Evolutionary conservation across 208 protist species (phyloP).

Genomic region (Novymonas esmeraldas): DNA sequence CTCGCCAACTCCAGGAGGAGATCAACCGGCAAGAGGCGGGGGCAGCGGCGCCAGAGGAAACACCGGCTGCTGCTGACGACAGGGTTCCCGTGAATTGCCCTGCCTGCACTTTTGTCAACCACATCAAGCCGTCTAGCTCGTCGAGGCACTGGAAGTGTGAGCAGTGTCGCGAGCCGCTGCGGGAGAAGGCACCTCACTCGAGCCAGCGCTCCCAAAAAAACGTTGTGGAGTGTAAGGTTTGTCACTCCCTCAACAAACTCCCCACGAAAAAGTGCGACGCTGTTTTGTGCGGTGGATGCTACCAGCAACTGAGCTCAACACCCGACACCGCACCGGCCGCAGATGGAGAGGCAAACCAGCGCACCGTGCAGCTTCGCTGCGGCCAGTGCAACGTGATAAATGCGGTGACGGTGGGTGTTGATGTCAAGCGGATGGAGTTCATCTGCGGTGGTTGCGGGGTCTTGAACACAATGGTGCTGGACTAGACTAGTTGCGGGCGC

Average conservation of each 20-base stretch:
- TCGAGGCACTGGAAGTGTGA: slow-evolving; percentile 48
- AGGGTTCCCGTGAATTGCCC: slow-evolving; percentile 42
- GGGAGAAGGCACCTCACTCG: slow-evolving; percentile 4
- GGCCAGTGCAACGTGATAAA: slow-evolving; percentile 56
- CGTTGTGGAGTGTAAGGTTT: slow-evolving; percentile 54
- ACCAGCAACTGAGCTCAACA: slow-evolving; percentile 39
- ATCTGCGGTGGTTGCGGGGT: slow-evolving; percentile 75
- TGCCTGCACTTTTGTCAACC: slow-evolving; percentile 69
- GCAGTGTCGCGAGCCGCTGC: slow-evolving; percentile 54
- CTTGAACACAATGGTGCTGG: slow-evolving; percentile 62
- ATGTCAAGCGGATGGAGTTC: slow-evolving; percentile 60
- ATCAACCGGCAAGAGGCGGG: slow-evolving; percentile 28
- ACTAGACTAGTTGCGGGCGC: slow-evolving; percentile 7
- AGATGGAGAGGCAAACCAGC: slow-evolving; percentile 24
- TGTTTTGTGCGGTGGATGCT: slow-evolving; percentile 70
- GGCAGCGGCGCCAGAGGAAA: neutral
- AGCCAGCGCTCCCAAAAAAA: slow-evolving; percentile 9
- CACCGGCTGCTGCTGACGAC: neutral
- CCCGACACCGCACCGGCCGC: slow-evolving; percentile 1
- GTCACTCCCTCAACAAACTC: slow-evolving; percentile 60
- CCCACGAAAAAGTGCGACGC: slow-evolving; percentile 57
- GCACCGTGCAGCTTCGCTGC: slow-evolving; percentile 72
- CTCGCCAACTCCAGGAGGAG: slow-evolving; percentile 40
- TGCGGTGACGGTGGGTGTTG: slow-evolving; percentile 43
- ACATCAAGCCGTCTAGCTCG: slow-evolving; percentile 36